Base-by-base conservation (phyloP, 768 basidiomycete species). In the Strobilomyces echinocephalus region DNA sequence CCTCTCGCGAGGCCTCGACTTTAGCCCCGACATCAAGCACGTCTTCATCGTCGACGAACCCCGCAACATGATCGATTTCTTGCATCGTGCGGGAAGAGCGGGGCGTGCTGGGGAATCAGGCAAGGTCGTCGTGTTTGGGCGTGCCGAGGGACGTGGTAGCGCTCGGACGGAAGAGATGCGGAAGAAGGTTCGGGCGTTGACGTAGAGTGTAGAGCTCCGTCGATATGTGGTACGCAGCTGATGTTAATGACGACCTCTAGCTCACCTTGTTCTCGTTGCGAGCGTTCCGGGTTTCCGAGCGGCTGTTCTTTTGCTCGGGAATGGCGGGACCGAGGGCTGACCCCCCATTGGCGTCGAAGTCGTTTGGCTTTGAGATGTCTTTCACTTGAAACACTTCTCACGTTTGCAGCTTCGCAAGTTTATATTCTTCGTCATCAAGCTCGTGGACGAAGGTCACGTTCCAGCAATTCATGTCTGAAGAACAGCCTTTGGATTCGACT, bases 1-100 rank as follows among this genome's bases (percentile, higher is more conserved):
- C 33, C 83, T 97, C 26, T 92, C 91, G 10, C 82, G 94, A 18
- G 94, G 94, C 2, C 79, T 95, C 2, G 94, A 97, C 68, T 97
- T 97, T 63, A 75, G 83, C 14, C 84, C 91, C 0, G 73, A 73
- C 5, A 82, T 95, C 60, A 78, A 79, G 56, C 84, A 94, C 61
- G 88, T 95, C 3, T 87, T 97, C 67, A 85, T 95, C 58, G 78
- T 90, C 21, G 94, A 95, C 60, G 83, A 88, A 63, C 93, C 94
- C 18, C 74, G 88, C 59, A 95, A 92, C 66, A 88, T 88, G 77
- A 79, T 95, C 36, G 94, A 97, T 68, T 95, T 95, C 66, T 68
- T 97, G 55, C 94, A 97, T 71, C 84, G 94, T 5, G 94, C 94
- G 0, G 94, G 94, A 15, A 74, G 94, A 44, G 79, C 88, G 0